These are phyloP conservation scores for Wakefieldia striispora DNA, from an alignment of 768 basidiomycete genomes.

Conservation along the genomic window DNA sequence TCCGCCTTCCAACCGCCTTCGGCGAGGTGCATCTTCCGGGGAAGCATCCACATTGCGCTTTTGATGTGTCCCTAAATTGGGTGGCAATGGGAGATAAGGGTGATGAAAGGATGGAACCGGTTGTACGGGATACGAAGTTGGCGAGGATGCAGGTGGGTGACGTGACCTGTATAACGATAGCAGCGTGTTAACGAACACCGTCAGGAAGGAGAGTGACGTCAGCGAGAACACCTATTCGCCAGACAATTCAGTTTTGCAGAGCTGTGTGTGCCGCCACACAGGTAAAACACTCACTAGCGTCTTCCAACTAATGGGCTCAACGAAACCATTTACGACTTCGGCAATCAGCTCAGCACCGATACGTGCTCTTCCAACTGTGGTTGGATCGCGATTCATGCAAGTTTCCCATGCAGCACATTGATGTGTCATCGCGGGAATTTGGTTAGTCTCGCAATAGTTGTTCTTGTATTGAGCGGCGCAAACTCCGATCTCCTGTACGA, in stretches of 20 bases:
- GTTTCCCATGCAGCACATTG: slow-evolving; percentile 89
- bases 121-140: slow-evolving; percentile 38
- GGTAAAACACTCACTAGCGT: slow-evolving; percentile 64
- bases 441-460: slow-evolving; percentile 73
- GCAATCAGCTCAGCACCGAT: slow-evolving; percentile 94
- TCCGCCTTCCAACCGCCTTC: slow-evolving; percentile 57
- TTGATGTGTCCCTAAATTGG: slow-evolving; percentile 48
- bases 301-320: slow-evolving; percentile 98
- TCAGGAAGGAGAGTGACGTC: slow-evolving; percentile 73
- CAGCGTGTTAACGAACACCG: slow-evolving; percentile 78
- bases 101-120: slow-evolving; percentile 43
- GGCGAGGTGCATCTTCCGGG: slow-evolving; percentile 44
- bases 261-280: slow-evolving; percentile 12
- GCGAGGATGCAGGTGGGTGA: slow-evolving; percentile 46
- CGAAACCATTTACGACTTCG: slow-evolving; percentile 94
- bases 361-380: slow-evolving; percentile 81
- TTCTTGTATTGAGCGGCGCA: slow-evolving; percentile 79
- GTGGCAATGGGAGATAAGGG: slow-evolving; percentile 52
- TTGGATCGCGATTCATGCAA: slow-evolving; percentile 94
- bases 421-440: slow-evolving; percentile 84
- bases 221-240: slow-evolving; percentile 61
- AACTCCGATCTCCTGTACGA: slow-evolving; percentile 88
- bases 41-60: slow-evolving; percentile 28
- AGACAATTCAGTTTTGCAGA: slow-evolving; percentile 19
- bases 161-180: slow-evolving; percentile 74